Evolutionary conservation across 306 rosid genomes (phyloP), one percentile per base, ranked within the genome.

Genomic region (Psophocarpus tetragonolobus): DNA sequence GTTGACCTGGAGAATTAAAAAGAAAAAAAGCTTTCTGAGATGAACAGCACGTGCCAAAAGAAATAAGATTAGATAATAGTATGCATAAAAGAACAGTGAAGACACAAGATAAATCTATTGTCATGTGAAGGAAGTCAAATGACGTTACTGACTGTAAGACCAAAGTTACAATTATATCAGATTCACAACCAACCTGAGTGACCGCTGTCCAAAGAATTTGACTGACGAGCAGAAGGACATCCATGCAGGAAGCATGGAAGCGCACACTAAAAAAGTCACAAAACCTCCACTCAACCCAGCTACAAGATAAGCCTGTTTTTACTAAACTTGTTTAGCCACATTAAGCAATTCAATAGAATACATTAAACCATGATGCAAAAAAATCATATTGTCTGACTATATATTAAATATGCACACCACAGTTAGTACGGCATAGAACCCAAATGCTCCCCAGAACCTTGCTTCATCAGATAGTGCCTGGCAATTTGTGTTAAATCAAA

Each of bases 371-470:
- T 71, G 62, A 35, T 12, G 44, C 24, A 58, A 58, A 75, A 57
- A 57, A 54, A 84, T 51, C 23, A 36, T 50, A 36, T 14, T 64
- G 33, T 57, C 21, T 30, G 47, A 62, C 39, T 30, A 33, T 47
- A 44, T 73, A 75, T 51, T 75, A 74, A 75, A 42, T 56, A 38
- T 41, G 80, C 96, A 61, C 74, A 96, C 99, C 94, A 79, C n/a
- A 77, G 98, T 87, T 35, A 86, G 27, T 70, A 81, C 32, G 57
- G 99, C 92, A 72, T 90, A 88, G 71, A 89, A 88, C 41, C 97
- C 99, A 85, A 92, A 92, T 66, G 97, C 93, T 82, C 99, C 98
- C 97, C 97, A 96, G 71, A 96, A 96, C 81, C 93, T 87, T 54
- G 97, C 96, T 86, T 91, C 98, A 76, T 89, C 92, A 36, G 85